Percentiles rank a stretch among this genome's conserved stretches.
phyloP scores from a whole-genome alignment of 2,329 filamentous ascomycete species.

The Alternaria arborescens region DNA sequence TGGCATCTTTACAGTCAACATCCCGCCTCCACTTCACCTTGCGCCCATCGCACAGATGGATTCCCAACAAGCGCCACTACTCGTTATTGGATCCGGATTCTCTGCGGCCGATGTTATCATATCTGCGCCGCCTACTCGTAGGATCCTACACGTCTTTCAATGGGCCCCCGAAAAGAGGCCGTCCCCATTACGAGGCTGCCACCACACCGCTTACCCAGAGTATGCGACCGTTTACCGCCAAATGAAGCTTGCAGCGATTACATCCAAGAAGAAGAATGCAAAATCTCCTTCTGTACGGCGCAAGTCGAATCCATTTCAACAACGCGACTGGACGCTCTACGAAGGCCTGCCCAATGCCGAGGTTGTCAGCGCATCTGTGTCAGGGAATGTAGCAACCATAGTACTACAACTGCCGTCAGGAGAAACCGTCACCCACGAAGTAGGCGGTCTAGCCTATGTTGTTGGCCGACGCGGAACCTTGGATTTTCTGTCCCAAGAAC shows the following conservation, averaged over 20 bases:
- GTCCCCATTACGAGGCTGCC: conserved; percentile 66
- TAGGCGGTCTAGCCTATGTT: conserved; percentile 63
- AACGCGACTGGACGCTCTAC: conserved; percentile 62
- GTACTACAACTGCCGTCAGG: conserved; percentile 57
- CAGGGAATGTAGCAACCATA: conserved; percentile 40
- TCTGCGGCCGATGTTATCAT: conserved; percentile 69
- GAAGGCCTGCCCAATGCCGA: conserved; percentile 65
- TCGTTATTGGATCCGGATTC: conserved; percentile 69
- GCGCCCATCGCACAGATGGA: conserved; percentile 53
- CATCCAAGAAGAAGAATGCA: conserved; percentile 24
- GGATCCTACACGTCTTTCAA: conserved; percentile 67
- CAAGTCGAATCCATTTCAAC: conserved; percentile 55
- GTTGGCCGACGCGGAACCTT: conserved; percentile 65
- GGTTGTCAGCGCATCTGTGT: conserved; percentile 52
- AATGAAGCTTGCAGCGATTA: conserved; percentile 63
- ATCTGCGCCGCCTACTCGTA: conserved; percentile 59
- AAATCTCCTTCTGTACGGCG: conserved; percentile 38
- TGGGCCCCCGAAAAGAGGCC: conserved; percentile 66
- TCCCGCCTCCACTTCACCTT: conserved; percentile 61
- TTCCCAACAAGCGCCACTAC: conserved; percentile 51
- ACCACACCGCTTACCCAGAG: conserved; percentile 69
- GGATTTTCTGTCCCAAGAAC: conserved; percentile 57
- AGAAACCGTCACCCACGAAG: conserved; percentile 53
- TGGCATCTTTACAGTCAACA: conserved; percentile 65
- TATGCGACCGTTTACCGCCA: conserved; percentile 67